Evolutionary conservation across 495 filamentous ascomycete genomes (phyloP).

Genomic region (Platismatia glauca): DNA sequence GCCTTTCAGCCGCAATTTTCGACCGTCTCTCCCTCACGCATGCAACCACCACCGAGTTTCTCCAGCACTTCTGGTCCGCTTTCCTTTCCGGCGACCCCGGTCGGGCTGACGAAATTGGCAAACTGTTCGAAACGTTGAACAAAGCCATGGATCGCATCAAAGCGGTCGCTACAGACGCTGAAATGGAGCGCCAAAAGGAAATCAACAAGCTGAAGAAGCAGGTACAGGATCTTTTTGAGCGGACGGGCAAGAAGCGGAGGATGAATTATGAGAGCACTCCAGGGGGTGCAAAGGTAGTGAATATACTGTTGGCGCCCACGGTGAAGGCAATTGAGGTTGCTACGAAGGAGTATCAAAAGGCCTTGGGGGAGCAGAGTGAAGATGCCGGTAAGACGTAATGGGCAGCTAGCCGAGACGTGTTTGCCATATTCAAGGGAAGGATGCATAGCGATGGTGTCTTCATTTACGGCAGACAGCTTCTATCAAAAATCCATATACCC

Average conservation of each 20-base stretch:
- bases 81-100: constrained; percentile 77
- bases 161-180: constrained; percentile 70
- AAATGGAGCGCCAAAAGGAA: constrained; percentile 54
- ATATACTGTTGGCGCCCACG: constrained; percentile 63
- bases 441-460: constrained; percentile 2
- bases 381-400: constrained; percentile 20
- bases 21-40: constrained; percentile 76
- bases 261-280: constrained; percentile 54
- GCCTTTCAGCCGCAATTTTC: constrained; percentile 55
- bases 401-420: neutral
- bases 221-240: constrained; percentile 54
- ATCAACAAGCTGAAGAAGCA: constrained; percentile 55
- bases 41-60: constrained; percentile 84
- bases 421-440: neutral
- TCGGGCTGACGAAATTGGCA: constrained; percentile 64
- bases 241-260: constrained; percentile 59
- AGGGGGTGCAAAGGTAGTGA: constrained; percentile 69
- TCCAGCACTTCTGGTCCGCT: constrained; percentile 90
- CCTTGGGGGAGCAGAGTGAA: constrained; percentile 48
- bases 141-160: constrained; percentile 71
- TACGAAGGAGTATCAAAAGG: constrained; percentile 51
- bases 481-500: neutral
- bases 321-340: constrained; percentile 58
- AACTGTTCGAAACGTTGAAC: constrained; percentile 66
- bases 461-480: neutral